Evolutionary conservation across 176 grass and related monocot genomes (phyloP).

Genomic region (Musa schizocarpa): DNA sequence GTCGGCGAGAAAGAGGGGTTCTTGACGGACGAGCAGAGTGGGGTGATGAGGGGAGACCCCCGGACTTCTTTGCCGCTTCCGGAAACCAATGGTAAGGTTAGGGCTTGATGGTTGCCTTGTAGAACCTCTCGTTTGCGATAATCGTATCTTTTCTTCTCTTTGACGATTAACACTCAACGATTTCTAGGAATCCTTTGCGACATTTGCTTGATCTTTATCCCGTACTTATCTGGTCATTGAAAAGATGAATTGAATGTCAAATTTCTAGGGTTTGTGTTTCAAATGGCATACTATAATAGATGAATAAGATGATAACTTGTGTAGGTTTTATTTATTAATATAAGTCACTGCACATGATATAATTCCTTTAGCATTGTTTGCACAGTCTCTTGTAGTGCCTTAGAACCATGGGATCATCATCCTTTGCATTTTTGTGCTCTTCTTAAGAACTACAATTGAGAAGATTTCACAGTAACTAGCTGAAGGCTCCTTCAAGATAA

Average conservation of each 20-base stretch:
- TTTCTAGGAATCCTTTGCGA: neutral
- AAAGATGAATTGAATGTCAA: neutral
- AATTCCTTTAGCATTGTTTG: too few species aligned
- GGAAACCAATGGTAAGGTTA: conserved; percentile 43
- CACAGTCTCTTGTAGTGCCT: neutral
- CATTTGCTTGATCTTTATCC: neutral
- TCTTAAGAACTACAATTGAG: neutral
- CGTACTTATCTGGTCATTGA: neutral
- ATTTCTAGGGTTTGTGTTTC: too few species aligned
- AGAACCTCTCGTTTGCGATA: too few species aligned
- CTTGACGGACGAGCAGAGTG: conserved; percentile 79
- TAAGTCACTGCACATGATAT: too few species aligned
- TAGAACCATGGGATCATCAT: neutral
- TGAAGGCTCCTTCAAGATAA: neutral
- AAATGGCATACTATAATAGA: too few species aligned
- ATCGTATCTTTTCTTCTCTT: neutral
- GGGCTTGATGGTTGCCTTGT: neutral
- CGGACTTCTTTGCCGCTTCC: conserved; percentile 49
- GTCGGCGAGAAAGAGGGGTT: conserved; percentile 88
- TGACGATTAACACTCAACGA: neutral
- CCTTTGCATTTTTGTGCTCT: neutral
- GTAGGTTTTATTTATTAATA: too few species aligned
- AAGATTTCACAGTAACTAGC: neutral
- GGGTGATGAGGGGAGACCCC: conserved; percentile 49
- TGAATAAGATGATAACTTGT: too few species aligned